Base-by-base conservation (phyloP, 306 rosid genomes). In the Abrus precatorius region DNA sequence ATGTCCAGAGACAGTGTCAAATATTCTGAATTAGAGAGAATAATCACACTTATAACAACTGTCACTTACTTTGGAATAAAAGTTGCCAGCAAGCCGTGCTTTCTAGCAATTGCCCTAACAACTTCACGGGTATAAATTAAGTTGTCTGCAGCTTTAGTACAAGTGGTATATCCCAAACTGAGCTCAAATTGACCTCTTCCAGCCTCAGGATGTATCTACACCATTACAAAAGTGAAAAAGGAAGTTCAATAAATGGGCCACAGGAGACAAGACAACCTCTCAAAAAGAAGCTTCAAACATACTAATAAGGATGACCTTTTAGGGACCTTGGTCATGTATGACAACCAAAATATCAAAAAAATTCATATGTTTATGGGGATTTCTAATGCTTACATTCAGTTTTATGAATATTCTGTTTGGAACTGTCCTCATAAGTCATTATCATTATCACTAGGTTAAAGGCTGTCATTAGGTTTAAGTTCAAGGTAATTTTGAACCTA, bases 101-200 rank as follows among this genome's bases (percentile, higher is more conserved):
- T 95, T 86, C 97, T 92, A 40, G 97, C 94, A 3, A 87, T 81
- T 40, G 94, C 90, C 80, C 88, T 86, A n/a, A 92, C 85, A 76
- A 83, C 90, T 87, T 92, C 98, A 38, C 92, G 98, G 12, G 92
- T 64, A 82, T 82, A 95, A 82, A 85, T 47, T 78, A 95, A 82
- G 89, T 90, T 80, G 87, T 92, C 95, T 10, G 97, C 95, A 32
- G 98, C 90, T 80, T 80, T 52, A 72, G 83, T 86, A 77, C 95
- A 91, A 73, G 48, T n/a, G 10, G 86, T 79, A 79, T 92, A 86
- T 60, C 91, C 92, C 66, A 81, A 63, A 84, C 79, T 89, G 72
- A 95, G 6, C 85, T 95, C 98, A 85, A 88, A 92, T 84, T 95
- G 98, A 53, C 98, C 98, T 79, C 89, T 91, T 72, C 92, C 98